Evolutionary conservation across 2,329 filamentous ascomycete species (phyloP).

Genomic region (Arachnopeziza araneosa): DNA sequence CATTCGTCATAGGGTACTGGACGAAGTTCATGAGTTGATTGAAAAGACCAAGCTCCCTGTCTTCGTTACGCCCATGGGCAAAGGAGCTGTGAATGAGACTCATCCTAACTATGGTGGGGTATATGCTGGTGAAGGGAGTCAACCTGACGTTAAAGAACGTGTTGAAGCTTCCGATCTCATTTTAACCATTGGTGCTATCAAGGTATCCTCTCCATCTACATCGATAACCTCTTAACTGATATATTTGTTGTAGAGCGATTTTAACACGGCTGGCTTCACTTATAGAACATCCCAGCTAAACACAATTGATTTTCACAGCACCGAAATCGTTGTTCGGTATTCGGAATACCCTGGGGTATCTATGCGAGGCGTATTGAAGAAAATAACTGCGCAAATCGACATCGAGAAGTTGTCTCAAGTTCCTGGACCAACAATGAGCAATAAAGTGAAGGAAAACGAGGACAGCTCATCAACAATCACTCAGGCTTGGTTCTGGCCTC

Average conservation of each 20-base stretch:
- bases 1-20: conserved; percentile 66
- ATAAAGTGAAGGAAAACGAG: conserved; percentile 40
- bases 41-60: conserved; percentile 70
- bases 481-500: conserved; percentile 74
- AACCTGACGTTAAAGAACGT: conserved; percentile 54
- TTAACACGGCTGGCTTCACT: conserved; percentile 79
- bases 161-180: conserved; percentile 68
- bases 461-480: conserved; percentile 47
- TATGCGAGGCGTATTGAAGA: conserved; percentile 72
- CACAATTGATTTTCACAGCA: conserved; percentile 77
- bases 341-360: conserved; percentile 72
- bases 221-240: conserved; percentile 3
- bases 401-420: conserved; percentile 51
- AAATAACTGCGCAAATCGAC: conserved; percentile 57
- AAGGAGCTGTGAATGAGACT: conserved; percentile 74
- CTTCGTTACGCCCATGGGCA: conserved; percentile 88
- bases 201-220: conserved; percentile 25
- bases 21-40: conserved; percentile 68
- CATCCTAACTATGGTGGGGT: conserved; percentile 75
- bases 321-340: conserved; percentile 66
- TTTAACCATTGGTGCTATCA: conserved; percentile 62
- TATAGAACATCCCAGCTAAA: conserved; percentile 72
- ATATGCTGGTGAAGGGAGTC: conserved; percentile 74
- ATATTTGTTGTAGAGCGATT: conserved; percentile 54
- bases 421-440: conserved; percentile 47